Conservation (phyloP, 2,329 filamentous ascomycete species). For the Zopfia rhizophila region DNA sequence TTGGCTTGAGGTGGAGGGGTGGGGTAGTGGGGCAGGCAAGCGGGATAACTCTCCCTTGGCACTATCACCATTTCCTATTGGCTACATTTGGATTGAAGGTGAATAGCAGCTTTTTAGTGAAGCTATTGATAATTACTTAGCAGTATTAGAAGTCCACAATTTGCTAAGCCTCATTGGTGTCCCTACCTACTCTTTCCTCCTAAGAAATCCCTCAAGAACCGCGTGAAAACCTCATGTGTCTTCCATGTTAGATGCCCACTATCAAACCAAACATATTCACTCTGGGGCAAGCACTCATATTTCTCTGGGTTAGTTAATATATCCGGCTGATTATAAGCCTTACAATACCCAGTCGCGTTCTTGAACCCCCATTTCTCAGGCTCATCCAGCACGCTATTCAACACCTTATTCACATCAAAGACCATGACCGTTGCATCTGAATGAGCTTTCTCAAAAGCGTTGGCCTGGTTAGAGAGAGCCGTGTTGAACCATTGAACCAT, state of each 20-base stretch:
- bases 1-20: background rate
- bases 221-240: conserved; percentile 53
- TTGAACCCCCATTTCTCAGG: conserved; percentile 55
- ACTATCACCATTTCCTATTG: too few species aligned
- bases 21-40: background rate
- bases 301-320: conserved; percentile 54
- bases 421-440: conserved; percentile 51
- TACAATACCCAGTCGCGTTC: conserved; percentile 59
- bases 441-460: conserved; percentile 45
- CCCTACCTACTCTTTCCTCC: too few species aligned
- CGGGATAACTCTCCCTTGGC: background rate
- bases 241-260: conserved; percentile 59
- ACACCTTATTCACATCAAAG: conserved; percentile 57
- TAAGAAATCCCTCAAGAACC: conserved; percentile 31
- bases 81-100: too few species aligned
- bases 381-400: conserved; percentile 57
- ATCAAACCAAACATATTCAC: conserved; percentile 62
- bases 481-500: conserved; percentile 60
- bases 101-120: too few species aligned
- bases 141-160: too few species aligned
- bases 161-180: too few species aligned
- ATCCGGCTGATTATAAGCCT: conserved; percentile 59
- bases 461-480: conserved; percentile 49
- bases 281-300: conserved; percentile 58
- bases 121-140: background rate